phyloP scores from a whole-genome alignment of 805 yeast genomes.

The Torulaspora indica region DNA sequence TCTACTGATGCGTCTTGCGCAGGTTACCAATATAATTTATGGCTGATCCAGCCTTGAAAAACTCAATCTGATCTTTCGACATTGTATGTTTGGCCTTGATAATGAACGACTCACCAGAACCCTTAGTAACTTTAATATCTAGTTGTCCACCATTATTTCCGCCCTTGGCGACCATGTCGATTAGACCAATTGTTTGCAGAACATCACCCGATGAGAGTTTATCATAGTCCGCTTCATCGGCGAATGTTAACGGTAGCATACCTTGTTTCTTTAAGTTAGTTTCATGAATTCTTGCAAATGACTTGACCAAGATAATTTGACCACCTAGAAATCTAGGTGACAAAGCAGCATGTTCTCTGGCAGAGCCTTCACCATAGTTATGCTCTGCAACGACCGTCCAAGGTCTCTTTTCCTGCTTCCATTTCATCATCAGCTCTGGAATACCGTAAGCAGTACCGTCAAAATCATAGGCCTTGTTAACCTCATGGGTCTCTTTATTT shows the following conservation, averaged over 20 bases:
- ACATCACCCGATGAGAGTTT: constrained; percentile 69
- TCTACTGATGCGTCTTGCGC: constrained; percentile 31
- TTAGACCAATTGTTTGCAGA: constrained; percentile 66
- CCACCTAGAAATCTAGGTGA: constrained; percentile 96
- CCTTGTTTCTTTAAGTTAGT: constrained; percentile 98
- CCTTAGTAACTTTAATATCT: constrained; percentile 67
- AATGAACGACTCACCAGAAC: constrained; percentile 61
- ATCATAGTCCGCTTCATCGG: constrained; percentile 85
- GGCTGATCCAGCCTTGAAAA: constrained; percentile 97
- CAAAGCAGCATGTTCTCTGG: constrained; percentile 97
- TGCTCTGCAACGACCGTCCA: constrained; percentile 98
- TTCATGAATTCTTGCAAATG: constrained; percentile 97
- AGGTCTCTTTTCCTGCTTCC: constrained; percentile 79
- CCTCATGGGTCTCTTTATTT: constrained; percentile 95
- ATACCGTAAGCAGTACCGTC: constrained; percentile 74
- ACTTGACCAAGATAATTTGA: constrained; percentile 77
- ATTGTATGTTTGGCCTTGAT: constrained; percentile 87
- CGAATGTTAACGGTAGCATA: constrained; percentile 90
- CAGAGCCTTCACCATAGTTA: constrained; percentile 98
- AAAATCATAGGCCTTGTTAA: constrained; percentile 81
- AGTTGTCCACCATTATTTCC: constrained; percentile 87
- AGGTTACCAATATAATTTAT: constrained; percentile 80
- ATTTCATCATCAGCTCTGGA: constrained; percentile 94
- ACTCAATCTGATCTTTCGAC: constrained; percentile 93
- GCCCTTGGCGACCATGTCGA: constrained; percentile 69